A percentile compares a stretch with the other conserved stretches of the same genome.
Conservation (phyloP, 2,329 filamentous ascomycete species). For the Fusarium sp. region DNA sequence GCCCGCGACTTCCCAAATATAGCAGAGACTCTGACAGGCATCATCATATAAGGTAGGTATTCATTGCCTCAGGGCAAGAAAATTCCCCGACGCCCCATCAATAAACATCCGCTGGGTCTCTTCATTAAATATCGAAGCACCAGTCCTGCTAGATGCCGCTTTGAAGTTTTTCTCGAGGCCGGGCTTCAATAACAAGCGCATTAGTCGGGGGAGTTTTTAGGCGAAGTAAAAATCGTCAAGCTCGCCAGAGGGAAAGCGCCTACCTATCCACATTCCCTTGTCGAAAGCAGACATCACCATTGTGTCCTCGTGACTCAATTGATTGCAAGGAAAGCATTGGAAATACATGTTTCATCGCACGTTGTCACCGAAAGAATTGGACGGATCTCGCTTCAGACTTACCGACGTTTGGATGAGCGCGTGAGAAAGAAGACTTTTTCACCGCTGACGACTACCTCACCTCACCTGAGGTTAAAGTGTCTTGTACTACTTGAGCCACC, state of each 20-base stretch:
- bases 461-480: constrained; percentile 1
- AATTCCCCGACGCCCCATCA: neutral
- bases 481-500: constrained; percentile 1
- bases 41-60: neutral
- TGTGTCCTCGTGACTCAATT: constrained; percentile 5
- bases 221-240: neutral
- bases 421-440: constrained; percentile 11
- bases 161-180: neutral
- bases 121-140: neutral
- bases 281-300: neutral
- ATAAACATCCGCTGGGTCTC: neutral
- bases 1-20: constrained; percentile 1
- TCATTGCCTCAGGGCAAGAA: neutral
- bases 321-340: neutral
- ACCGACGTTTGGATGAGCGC: neutral
- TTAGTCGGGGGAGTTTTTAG: neutral
- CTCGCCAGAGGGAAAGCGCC: constrained; percentile 3
- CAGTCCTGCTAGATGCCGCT: neutral
- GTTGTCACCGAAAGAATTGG: constrained; percentile 1
- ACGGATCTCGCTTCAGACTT: neutral
- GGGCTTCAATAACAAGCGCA: neutral
- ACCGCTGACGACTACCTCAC: constrained; percentile 12
- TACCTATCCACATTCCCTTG: neutral
- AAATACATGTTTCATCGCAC: neutral
- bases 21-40: constrained; percentile 13